Base-by-base conservation (phyloP, 176 grass and related monocot species). In the Themeda triandra region DNA sequence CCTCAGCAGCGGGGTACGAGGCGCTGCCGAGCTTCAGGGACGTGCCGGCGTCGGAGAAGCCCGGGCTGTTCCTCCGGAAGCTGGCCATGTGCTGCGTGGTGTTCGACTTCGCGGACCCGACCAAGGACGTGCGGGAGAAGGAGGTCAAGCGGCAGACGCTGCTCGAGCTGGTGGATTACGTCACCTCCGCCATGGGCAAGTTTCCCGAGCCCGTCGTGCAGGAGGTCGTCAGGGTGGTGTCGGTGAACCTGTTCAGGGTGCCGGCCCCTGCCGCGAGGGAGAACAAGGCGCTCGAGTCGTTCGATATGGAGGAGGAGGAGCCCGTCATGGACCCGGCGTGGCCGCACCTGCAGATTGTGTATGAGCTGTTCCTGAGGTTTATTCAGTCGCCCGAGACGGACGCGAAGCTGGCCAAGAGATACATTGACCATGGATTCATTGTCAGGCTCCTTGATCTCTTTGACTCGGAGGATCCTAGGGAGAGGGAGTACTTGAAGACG, bases 231-330 rank as follows among this genome's bases (percentile, higher is more conserved):
- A 91, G 39, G 40, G 87, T 87, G 89, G 84, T 91, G 58, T 91
- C 89, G 18, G 25, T 28, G 70, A 94, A 94, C 44, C 75, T 94
- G 72, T 94, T 94, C 81, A 69, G 92, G 63, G 78, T 77, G 4
- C 84, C 78, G 5, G 60, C 29, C 25, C 85, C 92, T 1, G 65
- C 92, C 9, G 77, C 71, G 30, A 79, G 84, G 25, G 92, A 94
- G 80, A 91, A 91, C 78, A 94, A 94, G 73, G 68, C 17, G 1
- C 33, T 91, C 0, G 84, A 84, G 74, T 86, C 86, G 6, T 84
- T 91, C 11, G 92, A 94, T 87, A 49, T 94, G 84, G 92, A 94
- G 68, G 92, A 94, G 48, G 92, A 94, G 46, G 92, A 94, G 56
- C 92, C 89, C 76, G 89, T 91, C 74, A 91, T 94, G 92, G 92